phyloP scores from a whole-genome alignment of 495 filamentous ascomycete species.

The Aspergillus panamensis region DNA sequence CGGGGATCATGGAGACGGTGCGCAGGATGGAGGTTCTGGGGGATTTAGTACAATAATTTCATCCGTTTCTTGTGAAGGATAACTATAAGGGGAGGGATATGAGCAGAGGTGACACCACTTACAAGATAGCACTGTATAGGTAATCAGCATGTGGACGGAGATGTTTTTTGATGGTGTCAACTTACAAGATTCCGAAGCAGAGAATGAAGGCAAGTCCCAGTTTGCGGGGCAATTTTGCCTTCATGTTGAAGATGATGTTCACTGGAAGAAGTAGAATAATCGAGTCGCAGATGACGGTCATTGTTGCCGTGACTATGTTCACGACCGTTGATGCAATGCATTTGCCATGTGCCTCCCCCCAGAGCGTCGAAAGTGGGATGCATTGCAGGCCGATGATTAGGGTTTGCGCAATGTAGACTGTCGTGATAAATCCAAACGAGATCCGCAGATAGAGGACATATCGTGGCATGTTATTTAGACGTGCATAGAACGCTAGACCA shows the following conservation, averaged over 20 bases:
- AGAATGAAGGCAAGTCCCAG: slow-evolving; percentile 11
- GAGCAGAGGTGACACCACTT: background rate
- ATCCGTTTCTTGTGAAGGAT: background rate
- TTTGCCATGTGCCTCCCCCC: slow-evolving; percentile 12
- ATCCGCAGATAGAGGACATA: slow-evolving; percentile 16
- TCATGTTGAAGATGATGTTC: slow-evolving; percentile 18
- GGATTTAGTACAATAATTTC: too few relatives aligned
- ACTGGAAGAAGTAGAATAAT: slow-evolving; percentile 17
- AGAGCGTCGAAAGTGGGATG: slow-evolving; percentile 19
- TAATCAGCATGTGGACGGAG: background rate
- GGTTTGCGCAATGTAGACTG: slow-evolving; percentile 18
- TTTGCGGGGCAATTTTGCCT: slow-evolving; percentile 18
- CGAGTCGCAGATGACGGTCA: slow-evolving; percentile 21
- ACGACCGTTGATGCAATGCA: slow-evolving; percentile 14
- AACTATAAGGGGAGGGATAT: background rate
- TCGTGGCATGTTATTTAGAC: slow-evolving; percentile 24
- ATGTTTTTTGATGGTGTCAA: background rate
- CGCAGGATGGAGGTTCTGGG: slow-evolving; percentile 20
- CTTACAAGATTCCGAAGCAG: slow-evolving; percentile 25
- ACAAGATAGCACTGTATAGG: slow-evolving; percentile 8
- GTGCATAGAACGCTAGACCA: slow-evolving; percentile 23
- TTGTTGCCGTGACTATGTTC: slow-evolving; percentile 12
- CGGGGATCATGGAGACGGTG: slow-evolving; percentile 22
- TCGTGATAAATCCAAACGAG: slow-evolving; percentile 18
- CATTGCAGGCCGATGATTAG: slow-evolving; percentile 23